These are phyloP conservation scores for Acer saccharum DNA, from an alignment of 345 rosid genomes.

Conservation along the genomic window DNA sequence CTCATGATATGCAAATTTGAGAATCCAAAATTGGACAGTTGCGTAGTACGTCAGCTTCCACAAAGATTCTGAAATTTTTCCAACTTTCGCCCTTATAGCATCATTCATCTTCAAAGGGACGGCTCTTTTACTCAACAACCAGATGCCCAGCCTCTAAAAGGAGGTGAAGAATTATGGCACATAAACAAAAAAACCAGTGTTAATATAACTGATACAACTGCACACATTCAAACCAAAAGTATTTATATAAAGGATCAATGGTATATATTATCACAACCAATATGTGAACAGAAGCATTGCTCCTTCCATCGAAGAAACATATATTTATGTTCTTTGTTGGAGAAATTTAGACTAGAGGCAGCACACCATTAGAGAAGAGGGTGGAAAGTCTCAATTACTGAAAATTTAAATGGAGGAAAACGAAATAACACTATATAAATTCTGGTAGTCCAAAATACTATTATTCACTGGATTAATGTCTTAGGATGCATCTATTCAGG, in stretches of 20 bases:
- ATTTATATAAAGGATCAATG: neutral
- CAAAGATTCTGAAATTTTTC: conserved; percentile 83
- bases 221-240: neutral
- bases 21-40: conserved; percentile 59
- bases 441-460: neutral
- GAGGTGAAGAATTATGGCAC: conserved; percentile 17
- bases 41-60: conserved; percentile 87
- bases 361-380: neutral
- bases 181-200: conserved; percentile 9
- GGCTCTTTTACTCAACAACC: conserved; percentile 52
- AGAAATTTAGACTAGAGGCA: neutral
- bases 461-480: neutral
- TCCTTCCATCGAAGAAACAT: neutral
- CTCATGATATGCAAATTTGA: conserved; percentile 52
- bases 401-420: neutral
- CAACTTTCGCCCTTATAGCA: conserved; percentile 48
- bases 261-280: neutral
- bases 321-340: neutral
- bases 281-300: conserved; percentile 11
- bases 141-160: conserved; percentile 62
- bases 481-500: neutral
- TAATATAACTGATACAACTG: neutral
- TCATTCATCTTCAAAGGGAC: conserved; percentile 51
- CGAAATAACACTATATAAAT: neutral
- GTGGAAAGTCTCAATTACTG: too few relatives aligned